Evolutionary conservation across 768 basidiomycete species (phyloP).

Genomic region (Kwoniella sp.): DNA sequence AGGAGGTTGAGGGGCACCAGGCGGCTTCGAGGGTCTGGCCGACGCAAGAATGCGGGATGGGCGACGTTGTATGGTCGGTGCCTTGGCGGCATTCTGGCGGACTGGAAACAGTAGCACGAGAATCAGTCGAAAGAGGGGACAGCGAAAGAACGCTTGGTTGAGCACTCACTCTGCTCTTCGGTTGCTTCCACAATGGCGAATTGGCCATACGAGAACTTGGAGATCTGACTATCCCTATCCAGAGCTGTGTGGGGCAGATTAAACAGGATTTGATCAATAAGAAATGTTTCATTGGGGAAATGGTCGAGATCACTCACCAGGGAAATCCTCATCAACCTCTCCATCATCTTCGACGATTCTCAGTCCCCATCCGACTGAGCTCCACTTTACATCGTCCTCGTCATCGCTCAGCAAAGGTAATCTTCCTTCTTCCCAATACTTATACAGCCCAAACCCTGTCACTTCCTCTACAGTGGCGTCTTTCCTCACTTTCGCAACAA

Average conservation of each 20-base stretch:
- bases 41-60: conserved; percentile 71
- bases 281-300: conserved; percentile 2
- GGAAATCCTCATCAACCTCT: conserved; percentile 98
- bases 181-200: conserved; percentile 83
- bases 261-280: conserved; percentile 19
- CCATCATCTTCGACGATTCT: conserved; percentile 95
- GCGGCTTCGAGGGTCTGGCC: conserved; percentile 58
- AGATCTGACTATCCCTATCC: conserved; percentile 79
- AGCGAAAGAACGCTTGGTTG: no score
- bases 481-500: conserved; percentile 75
- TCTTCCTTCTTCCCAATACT: conserved; percentile 88
- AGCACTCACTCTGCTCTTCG: conserved; percentile 59
- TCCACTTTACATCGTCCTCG: conserved; percentile 60
- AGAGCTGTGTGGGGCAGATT: conserved; percentile 65
- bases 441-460: conserved; percentile 87
- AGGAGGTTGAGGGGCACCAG: conserved; percentile 11
- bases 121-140: neutral
- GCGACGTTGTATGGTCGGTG: conserved; percentile 72
- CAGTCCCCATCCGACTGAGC: conserved; percentile 86
- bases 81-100: conserved; percentile 74
- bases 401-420: conserved; percentile 34
- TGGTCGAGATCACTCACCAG: conserved; percentile 66
- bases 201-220: conserved; percentile 85
- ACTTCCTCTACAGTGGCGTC: conserved; percentile 95
- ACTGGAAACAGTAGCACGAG: conserved; percentile 55